These are phyloP conservation scores for Geotrichum restrictum DNA, from an alignment of 1,139 yeast genomes.

Conservation along the genomic window DNA sequence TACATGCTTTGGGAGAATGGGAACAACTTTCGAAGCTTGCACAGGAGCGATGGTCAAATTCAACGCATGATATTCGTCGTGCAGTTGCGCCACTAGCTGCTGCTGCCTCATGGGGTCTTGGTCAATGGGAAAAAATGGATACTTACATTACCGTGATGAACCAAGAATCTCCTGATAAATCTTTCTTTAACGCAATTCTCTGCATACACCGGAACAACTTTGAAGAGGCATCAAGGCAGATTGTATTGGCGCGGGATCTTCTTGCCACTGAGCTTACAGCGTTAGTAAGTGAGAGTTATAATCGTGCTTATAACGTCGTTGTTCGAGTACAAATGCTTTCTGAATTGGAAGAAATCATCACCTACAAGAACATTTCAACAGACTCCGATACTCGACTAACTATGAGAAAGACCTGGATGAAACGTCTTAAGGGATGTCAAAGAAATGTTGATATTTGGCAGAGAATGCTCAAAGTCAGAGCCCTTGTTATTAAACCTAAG, in stretches of 20 bases:
- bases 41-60: constrained; percentile 73
- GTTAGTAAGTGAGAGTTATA: constrained; percentile 89
- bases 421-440: constrained; percentile 87
- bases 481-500: constrained; percentile 88
- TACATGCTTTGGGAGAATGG: constrained; percentile 98
- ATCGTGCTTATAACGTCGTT: constrained; percentile 94
- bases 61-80: constrained; percentile 68
- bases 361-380: constrained; percentile 78
- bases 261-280: constrained; percentile 93
- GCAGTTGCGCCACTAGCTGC: constrained; percentile 98
- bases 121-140: constrained; percentile 96
- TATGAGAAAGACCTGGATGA: constrained; percentile 92
- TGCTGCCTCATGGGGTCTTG: constrained; percentile 98
- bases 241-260: constrained; percentile 78
- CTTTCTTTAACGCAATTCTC: constrained; percentile 87
- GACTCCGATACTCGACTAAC: constrained; percentile 65
- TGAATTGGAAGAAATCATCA: constrained; percentile 90
- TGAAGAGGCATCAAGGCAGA: constrained; percentile 74
- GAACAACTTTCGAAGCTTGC: constrained; percentile 85
- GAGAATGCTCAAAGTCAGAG: constrained; percentile 86
- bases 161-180: constrained; percentile 86
- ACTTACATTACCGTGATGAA: constrained; percentile 87
- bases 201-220: constrained; percentile 83
- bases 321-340: constrained; percentile 97
- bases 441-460: constrained; percentile 98